Percentiles rank a stretch among this genome's conserved stretches.
Evolutionary conservation across 768 basidiomycete genomes (phyloP).

Genomic region (Gloeopeniophorella convolvens): DNA sequence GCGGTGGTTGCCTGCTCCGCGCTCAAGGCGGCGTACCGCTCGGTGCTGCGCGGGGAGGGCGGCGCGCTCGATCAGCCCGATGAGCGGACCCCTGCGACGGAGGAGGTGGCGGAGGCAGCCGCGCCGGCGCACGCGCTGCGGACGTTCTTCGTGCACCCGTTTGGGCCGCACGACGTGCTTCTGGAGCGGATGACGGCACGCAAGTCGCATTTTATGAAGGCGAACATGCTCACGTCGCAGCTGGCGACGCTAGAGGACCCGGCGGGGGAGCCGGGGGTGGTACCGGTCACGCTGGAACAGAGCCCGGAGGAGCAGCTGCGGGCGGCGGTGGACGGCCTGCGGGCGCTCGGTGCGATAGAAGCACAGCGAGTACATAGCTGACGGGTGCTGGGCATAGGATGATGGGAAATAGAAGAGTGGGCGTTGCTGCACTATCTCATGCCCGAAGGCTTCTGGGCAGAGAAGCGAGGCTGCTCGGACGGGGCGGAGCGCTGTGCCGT

Average conservation of each 20-base stretch:
- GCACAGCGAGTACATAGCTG: too few species aligned
- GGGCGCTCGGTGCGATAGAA: constrained; percentile 18
- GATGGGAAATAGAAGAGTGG: too few species aligned
- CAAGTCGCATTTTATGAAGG: constrained; percentile 79
- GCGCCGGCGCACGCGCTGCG: constrained; percentile 25
- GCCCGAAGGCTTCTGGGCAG: too few species aligned
- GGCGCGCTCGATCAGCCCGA: not conserved
- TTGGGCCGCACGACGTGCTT: constrained; percentile 51
- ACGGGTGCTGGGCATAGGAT: too few species aligned
- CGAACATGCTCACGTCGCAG: constrained; percentile 75
- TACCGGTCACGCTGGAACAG: constrained; percentile 48
- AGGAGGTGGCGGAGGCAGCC: constrained; percentile 18
- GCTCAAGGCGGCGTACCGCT: constrained; percentile 74
- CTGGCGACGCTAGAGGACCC: constrained; percentile 65
- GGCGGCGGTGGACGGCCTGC: constrained; percentile 39
- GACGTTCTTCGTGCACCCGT: constrained; percentile 79
- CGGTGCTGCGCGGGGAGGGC: constrained; percentile 59
- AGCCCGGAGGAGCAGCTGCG: constrained; percentile 52
- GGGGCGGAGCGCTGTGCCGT: too few species aligned
- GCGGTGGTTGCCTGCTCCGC: constrained; percentile 76
- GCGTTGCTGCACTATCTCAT: too few species aligned
- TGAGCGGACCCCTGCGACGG: not conserved
- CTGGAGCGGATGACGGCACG: constrained; percentile 58
- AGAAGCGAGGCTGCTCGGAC: too few species aligned
- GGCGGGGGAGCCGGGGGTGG: constrained; percentile 56